Conservation (phyloP, 306 rosid genomes). For the Cucumis melo region DNA sequence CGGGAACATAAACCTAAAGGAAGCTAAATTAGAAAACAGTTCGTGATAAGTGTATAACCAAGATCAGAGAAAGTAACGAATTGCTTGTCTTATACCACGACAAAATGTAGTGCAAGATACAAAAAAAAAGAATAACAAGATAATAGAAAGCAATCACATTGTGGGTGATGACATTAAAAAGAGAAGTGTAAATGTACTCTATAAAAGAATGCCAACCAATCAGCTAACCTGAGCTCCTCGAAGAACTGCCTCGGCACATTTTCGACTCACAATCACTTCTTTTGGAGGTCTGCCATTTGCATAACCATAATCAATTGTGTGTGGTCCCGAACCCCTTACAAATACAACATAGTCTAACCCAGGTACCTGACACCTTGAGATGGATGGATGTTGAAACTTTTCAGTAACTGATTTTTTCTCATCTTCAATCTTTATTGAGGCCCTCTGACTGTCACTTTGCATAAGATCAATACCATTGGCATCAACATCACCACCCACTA, state of each 20-base stretch:
- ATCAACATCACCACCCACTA: background rate
- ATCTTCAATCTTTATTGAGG: background rate
- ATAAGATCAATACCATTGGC: constrained; percentile 4
- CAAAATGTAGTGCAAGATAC: background rate
- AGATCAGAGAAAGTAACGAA: background rate
- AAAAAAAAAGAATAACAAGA: background rate
- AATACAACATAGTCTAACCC: constrained; percentile 71
- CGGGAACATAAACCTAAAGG: constrained; percentile 72
- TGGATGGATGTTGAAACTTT: constrained; percentile 10
- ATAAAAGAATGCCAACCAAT: background rate
- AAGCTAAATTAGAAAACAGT: constrained; percentile 16
- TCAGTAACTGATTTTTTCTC: constrained; percentile 18
- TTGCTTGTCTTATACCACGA: background rate
- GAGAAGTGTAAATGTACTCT: background rate
- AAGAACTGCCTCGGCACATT: constrained; percentile 96
- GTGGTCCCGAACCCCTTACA: constrained; percentile 83
- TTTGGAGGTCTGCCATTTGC: constrained; percentile 45
- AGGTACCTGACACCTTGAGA: constrained; percentile 52
- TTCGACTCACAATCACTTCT: constrained; percentile 80
- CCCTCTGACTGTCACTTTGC: background rate
- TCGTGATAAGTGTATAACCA: background rate
- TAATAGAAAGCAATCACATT: background rate
- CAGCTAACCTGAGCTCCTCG: constrained; percentile 81
- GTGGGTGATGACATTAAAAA: background rate
- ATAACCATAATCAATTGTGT: constrained; percentile 43